Conservation (phyloP, 345 rosid species). For the Salix arbutifolia region DNA sequence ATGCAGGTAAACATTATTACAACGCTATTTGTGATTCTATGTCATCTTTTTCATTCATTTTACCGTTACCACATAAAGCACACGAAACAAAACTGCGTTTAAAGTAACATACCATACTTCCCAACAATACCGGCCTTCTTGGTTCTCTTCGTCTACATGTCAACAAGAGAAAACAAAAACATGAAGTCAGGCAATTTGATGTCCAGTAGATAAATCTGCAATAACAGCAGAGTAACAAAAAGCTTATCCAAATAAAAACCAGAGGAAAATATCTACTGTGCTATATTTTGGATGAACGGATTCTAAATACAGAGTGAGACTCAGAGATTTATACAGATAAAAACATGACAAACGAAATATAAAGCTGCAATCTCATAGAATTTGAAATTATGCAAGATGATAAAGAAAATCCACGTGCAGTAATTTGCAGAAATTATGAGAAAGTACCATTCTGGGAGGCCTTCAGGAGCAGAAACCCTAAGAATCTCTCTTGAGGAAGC, state of each 20-base stretch:
- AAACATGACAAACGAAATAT: not conserved
- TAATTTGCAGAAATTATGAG: not conserved
- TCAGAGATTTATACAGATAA: not conserved
- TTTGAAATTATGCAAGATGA: not conserved
- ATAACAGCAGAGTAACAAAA: too few relatives aligned
- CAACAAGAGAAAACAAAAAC: not conserved
- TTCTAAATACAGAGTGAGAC: not conserved
- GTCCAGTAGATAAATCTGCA: not conserved
- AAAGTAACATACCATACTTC: constrained; percentile 46
- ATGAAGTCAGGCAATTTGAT: too few relatives aligned
- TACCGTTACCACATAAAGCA: too few relatives aligned
- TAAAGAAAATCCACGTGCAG: not conserved
- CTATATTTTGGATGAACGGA: too few relatives aligned
- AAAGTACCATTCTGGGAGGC: constrained; percentile 18
- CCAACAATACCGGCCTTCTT: constrained; percentile 83
- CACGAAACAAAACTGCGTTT: not conserved
- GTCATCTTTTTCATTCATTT: too few relatives aligned
- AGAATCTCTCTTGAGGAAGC: not conserved
- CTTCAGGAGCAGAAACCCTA: constrained; percentile 5
- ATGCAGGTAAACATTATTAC: too few relatives aligned
- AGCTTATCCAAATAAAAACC: not conserved
- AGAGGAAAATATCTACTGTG: not conserved
- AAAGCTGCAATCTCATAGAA: not conserved
- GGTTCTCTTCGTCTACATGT: constrained; percentile 60
- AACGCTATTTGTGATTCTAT: too few relatives aligned